Percentiles rank a stretch among this genome's conserved stretches.
Evolutionary conservation across 495 filamentous ascomycete genomes (phyloP).

Genomic region (Neurospora sp.): DNA sequence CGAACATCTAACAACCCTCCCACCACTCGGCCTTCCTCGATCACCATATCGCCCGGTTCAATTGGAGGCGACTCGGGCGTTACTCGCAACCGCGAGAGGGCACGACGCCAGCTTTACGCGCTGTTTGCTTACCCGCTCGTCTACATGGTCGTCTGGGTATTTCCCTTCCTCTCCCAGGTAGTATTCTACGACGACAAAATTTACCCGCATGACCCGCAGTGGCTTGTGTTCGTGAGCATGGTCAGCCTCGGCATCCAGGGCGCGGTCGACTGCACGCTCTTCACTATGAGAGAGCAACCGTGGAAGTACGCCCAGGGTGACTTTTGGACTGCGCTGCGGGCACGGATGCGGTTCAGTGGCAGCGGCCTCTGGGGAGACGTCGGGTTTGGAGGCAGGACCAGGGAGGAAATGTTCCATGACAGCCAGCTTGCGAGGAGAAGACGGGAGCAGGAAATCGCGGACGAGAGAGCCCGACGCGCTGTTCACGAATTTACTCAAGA

Average conservation of each 20-base stretch:
- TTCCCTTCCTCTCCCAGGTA: slow-evolving; percentile 57
- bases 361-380: slow-evolving; percentile 4
- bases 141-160: slow-evolving; percentile 62
- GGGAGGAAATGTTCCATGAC: slow-evolving; percentile 38
- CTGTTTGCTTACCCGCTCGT: slow-evolving; percentile 63
- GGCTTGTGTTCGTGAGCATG: slow-evolving; percentile 43
- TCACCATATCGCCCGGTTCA: slow-evolving; percentile 1
- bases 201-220: slow-evolving; percentile 35
- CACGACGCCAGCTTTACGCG: slow-evolving; percentile 55
- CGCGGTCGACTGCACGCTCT: slow-evolving; percentile 56
- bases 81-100: slow-evolving; percentile 38
- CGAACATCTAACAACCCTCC: background rate
- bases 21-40: slow-evolving; percentile 1
- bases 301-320: slow-evolving; percentile 48
- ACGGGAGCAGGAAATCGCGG: slow-evolving; percentile 29
- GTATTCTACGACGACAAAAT: slow-evolving; percentile 42
- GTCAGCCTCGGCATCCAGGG: slow-evolving; percentile 51
- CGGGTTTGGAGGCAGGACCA: slow-evolving; percentile 21
- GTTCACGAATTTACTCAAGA: background rate
- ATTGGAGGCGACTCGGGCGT: slow-evolving; percentile 15
- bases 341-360: slow-evolving; percentile 5
- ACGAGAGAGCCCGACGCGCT: slow-evolving; percentile 6
- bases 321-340: slow-evolving; percentile 26
- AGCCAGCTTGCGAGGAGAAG: slow-evolving; percentile 31
- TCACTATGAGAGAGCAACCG: slow-evolving; percentile 54